A percentile compares a stretch with the other conserved stretches of the same genome.
phyloP scores from a whole-genome alignment of 805 yeast genomes.

The Pichia cephalocereana region DNA sequence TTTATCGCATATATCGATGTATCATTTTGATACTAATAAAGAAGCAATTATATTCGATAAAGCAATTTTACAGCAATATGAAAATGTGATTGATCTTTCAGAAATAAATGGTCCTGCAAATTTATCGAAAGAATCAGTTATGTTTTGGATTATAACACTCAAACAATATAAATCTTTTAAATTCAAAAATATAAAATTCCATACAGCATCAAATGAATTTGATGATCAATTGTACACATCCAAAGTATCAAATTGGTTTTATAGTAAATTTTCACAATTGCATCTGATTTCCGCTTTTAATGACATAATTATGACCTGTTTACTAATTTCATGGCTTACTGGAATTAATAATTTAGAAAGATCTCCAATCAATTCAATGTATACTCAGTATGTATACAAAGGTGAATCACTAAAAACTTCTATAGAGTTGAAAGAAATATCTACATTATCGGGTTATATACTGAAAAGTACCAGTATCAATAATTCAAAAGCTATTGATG shows the following conservation, averaged over 20 bases:
- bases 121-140: conserved; percentile 37
- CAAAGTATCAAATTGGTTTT: conserved; percentile 40
- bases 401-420: neutral
- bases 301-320: neutral
- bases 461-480: neutral
- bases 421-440: neutral
- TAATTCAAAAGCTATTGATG: neutral
- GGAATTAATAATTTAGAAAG: neutral
- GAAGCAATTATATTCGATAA: conserved; percentile 24
- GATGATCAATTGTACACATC: conserved; percentile 12
- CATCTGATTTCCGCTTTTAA: neutral
- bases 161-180: conserved; percentile 28
- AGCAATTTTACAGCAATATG: conserved; percentile 36
- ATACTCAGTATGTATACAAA: neutral
- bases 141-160: conserved; percentile 44
- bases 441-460: neutral
- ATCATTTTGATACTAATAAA: neutral
- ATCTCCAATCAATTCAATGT: neutral
- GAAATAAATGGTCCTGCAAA: conserved; percentile 53
- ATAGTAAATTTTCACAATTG: conserved; percentile 5
- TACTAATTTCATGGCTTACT: neutral
- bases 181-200: conserved; percentile 21
- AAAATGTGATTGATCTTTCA: conserved; percentile 41
- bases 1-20: conserved; percentile 12
- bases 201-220: conserved; percentile 9